Evolutionary conservation across 192 early-diverging fungal genomes (phyloP), one percentile per base, ranked within the genome.

Genomic region (Rhizophagus sp.): DNA sequence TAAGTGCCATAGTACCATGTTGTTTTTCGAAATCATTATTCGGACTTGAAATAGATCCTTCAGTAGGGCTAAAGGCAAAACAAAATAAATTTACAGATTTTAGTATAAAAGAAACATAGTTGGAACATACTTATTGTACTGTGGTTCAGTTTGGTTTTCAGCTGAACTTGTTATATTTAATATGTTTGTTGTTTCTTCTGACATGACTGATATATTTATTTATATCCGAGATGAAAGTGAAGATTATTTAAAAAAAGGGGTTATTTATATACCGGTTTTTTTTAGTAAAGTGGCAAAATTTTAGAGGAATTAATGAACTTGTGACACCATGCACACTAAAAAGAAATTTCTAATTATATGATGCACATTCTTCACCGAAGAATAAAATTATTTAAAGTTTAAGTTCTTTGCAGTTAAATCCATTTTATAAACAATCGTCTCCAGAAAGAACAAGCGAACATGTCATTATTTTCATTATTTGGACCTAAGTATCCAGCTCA

Each of bases 1-100:
- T 89, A 36, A 89, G 76, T 10, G 86, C 86, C 90, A 91, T 91
- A 41, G 82, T 75, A 12, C 87, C 85, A 81, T 91, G 90, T 30
- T 85, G 90, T 62, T 87, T 88, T 17, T 76, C 82, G 80, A 83
- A 80, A 12, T 81, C 79, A 22, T 57, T 22, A 22, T 17, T 22
- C 7, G 52, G 52, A n/a, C 19, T 22, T 57, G 19, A 57, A 57
- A 22, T 57, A 22, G 63, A 3, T 4, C 25, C 68, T 13, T 67
- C 65, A 33, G 33, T 17, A 33, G 33, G 12, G 27, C 65, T 33
- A 33, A 33, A 67, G 17, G n/a, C 11, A 27, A 64, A 64, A 24
- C 12, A 33, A 66, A 33, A 27, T 17, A 67, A 66, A 5, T 17
- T 66, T 33, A 66, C 13, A 33, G 33, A 7, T 33, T 67, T 33